phyloP scores from a whole-genome alignment of 495 filamentous ascomycete genomes.

The Xeromyces bisporus region DNA sequence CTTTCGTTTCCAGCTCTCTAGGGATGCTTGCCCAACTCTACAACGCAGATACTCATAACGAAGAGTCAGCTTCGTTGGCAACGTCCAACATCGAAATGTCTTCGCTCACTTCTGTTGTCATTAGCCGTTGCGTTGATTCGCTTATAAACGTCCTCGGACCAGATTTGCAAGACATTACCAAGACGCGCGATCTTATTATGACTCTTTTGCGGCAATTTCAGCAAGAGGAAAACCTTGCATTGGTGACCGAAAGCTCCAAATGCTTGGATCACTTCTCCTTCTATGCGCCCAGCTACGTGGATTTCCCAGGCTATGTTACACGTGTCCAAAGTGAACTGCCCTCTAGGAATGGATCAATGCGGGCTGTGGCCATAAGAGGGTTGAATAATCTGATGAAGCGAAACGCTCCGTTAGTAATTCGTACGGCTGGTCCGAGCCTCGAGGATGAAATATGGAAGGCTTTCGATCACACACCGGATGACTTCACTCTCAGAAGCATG shows the following conservation, averaged over 20 bases:
- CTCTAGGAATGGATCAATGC: constrained; percentile 45
- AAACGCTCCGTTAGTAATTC: constrained; percentile 62
- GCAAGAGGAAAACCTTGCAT: constrained; percentile 53
- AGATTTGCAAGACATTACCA: constrained; percentile 85
- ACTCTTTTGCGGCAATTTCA: constrained; percentile 74
- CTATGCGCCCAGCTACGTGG: constrained; percentile 76
- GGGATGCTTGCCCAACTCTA: constrained; percentile 90
- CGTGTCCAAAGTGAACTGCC: constrained; percentile 60
- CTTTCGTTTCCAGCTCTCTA: constrained; percentile 74
- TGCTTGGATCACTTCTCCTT: constrained; percentile 85
- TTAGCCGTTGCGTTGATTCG: constrained; percentile 82
- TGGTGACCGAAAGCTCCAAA: constrained; percentile 59
- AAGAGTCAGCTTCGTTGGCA: constrained; percentile 56
- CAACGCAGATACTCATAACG: constrained; percentile 76
- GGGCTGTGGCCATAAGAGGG: constrained; percentile 70
- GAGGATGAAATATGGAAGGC: constrained; percentile 88
- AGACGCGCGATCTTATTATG: constrained; percentile 77
- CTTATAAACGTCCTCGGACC: constrained; percentile 91
- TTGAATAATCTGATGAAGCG: constrained; percentile 91
- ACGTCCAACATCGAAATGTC: constrained; percentile 82
- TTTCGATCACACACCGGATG: constrained; percentile 57
- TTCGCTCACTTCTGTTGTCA: constrained; percentile 59
- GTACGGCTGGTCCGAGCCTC: constrained; percentile 52
- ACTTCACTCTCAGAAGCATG: constrained; percentile 62
- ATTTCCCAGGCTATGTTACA: constrained; percentile 68